Evolutionary conservation across 2,329 filamentous ascomycete genomes (phyloP).

Genomic region (Claviceps quebecensis): DNA sequence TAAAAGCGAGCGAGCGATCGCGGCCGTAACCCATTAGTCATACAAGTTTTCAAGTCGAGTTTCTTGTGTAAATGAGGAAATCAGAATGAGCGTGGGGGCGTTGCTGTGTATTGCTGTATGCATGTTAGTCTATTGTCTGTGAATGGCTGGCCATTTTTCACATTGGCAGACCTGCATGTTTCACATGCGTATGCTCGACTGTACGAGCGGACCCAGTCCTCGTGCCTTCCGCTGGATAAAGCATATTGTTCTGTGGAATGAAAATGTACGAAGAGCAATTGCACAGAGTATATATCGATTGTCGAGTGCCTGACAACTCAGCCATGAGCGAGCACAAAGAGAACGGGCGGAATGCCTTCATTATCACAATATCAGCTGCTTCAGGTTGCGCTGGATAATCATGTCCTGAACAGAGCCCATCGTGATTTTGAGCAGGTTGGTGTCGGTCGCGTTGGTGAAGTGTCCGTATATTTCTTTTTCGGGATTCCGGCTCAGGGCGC

Average conservation of each 20-base stretch:
- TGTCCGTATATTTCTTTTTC: slow-evolving; percentile 51
- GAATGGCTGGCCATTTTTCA: neutral
- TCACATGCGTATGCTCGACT: neutral
- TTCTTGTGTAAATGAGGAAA: neutral
- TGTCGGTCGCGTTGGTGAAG: slow-evolving; percentile 49
- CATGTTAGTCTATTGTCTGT: neutral
- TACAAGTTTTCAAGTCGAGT: neutral
- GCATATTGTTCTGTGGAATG: too few relatives aligned
- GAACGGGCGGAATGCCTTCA: neutral
- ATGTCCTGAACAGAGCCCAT: slow-evolving; percentile 80
- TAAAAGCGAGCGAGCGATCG: neutral
- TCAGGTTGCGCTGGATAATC: slow-evolving; percentile 73
- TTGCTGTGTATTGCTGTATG: neutral
- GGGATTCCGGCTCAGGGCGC: slow-evolving; percentile 55
- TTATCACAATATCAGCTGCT: slow-evolving; percentile 48
- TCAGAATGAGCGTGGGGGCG: neutral
- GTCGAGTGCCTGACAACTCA: neutral
- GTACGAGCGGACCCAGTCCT: neutral
- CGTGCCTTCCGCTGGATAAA: too few relatives aligned
- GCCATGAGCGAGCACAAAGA: neutral
- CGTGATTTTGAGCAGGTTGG: slow-evolving; percentile 70
- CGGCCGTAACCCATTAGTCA: slow-evolving; percentile 5
- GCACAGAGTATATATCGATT: too few relatives aligned
- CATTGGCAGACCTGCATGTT: neutral
- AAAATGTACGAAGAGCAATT: too few relatives aligned